Conservation (phyloP, 306 rosid species). For the Dryas drummondii region DNA sequence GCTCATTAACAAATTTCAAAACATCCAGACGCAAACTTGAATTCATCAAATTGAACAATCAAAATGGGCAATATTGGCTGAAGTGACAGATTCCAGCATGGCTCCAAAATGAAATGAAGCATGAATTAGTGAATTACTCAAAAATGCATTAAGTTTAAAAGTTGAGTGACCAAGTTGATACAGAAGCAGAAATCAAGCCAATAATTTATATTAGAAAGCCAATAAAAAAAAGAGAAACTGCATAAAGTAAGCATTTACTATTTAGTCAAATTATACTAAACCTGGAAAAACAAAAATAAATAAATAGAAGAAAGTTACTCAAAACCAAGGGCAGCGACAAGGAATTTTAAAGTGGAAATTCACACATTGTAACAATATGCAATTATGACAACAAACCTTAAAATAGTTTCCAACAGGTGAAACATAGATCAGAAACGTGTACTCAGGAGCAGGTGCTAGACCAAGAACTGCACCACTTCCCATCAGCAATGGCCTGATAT, state of each 20-base stretch:
- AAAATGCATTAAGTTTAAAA: neutral
- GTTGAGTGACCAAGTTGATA: neutral
- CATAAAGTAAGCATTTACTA: neutral
- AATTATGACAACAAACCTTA: slow-evolving; percentile 52
- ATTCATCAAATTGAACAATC: neutral
- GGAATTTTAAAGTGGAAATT: slow-evolving; percentile 4
- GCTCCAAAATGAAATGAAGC: slow-evolving; percentile 3
- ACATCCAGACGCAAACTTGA: neutral
- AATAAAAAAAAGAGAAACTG: neutral
- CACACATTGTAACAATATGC: neutral
- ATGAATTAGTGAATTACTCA: neutral
- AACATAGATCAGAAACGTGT: slow-evolving; percentile 87
- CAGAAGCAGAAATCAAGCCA: neutral
- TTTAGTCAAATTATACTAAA: too few species aligned
- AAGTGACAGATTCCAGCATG: neutral
- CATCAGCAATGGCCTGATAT: slow-evolving; percentile 91
- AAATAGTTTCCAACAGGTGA: slow-evolving; percentile 98
- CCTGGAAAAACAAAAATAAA: slow-evolving; percentile 4
- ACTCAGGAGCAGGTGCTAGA: slow-evolving; percentile 96
- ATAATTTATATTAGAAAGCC: neutral
- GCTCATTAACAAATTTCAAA: neutral
- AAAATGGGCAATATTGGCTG: neutral
- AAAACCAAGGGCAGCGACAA: slow-evolving; percentile 16
- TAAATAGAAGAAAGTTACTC: slow-evolving; percentile 4
- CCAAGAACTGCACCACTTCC: slow-evolving; percentile 99